Evolutionary conservation across 129 eudicot species (phyloP).

Genomic region (Tagetes patula): DNA sequence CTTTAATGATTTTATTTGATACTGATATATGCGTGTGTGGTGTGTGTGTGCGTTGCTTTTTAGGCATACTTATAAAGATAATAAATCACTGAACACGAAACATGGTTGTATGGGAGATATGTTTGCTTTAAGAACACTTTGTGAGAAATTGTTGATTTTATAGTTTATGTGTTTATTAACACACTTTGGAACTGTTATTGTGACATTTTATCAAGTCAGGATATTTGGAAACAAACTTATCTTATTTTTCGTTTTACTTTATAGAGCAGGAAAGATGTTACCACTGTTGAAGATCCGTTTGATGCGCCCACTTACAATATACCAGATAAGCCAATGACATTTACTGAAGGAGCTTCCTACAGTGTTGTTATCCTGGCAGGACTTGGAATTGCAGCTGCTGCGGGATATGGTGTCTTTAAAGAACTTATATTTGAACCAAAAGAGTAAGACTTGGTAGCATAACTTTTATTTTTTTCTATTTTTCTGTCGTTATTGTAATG

Average conservation of each 20-base stretch:
- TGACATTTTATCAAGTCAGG: neutral
- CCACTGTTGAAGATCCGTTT: slow-evolving; percentile 88
- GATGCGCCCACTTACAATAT: slow-evolving; percentile 92
- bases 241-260: slow-evolving; percentile 3
- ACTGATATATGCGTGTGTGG: neutral
- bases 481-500: slow-evolving; percentile 4
- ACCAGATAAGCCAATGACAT: slow-evolving; percentile 93
- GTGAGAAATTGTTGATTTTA: neutral
- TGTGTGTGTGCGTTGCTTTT: neutral
- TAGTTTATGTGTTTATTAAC: slow-evolving; percentile 3
- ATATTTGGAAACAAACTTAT: slow-evolving; percentile 14
- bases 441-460: slow-evolving; percentile 54
- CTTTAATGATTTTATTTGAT: slow-evolving; percentile 1
- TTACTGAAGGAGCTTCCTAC: slow-evolving; percentile 91
- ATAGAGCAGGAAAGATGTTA: slow-evolving; percentile 65
- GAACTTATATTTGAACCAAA: slow-evolving; percentile 94
- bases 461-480: neutral
- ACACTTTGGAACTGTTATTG: neutral
- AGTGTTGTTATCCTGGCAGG: slow-evolving; percentile 73
- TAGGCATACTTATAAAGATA: neutral
- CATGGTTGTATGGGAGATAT: neutral
- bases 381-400: slow-evolving; percentile 89
- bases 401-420: slow-evolving; percentile 86
- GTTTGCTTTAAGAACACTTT: neutral
- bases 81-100: neutral